Evolutionary conservation across 2,329 filamentous ascomycete species (phyloP), one percentile per base, ranked within the genome.

Genomic region (Aspergillus caelatus): DNA sequence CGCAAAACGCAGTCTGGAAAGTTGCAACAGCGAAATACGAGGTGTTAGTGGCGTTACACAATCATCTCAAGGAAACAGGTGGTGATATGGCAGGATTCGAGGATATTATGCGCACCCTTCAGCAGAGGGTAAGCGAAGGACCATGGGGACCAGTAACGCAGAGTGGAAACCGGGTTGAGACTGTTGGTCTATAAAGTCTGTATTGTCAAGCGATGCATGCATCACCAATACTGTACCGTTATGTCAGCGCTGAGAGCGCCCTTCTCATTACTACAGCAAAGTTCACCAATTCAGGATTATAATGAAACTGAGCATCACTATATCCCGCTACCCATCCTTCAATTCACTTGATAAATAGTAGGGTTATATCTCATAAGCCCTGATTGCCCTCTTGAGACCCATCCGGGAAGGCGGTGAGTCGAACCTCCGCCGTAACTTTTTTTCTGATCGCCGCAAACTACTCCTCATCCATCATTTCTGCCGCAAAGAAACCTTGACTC

Each of bases 1-100:
- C 82, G 1, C 84, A 88, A 69, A 85, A 82, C 65, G 81, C 84
- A 1, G 85, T 86, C 3, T 88, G 85, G 75, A 82, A 83, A 65
- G 80, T 89, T 48, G 85, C 85, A 1, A 81, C 79, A 54, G 83
- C 84, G 0, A 88, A 87, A 68, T 86, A 86, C 66, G 86, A 87
- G 61, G 83, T 83, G 3, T 68, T 88, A 55, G 81, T 82, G 19
- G 79, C 80, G 5, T 72, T 88, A n/a, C 76, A 84, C 32, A 67
- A 73, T 28, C 73, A 75, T 14, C 67, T 88, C 16, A 78, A 80
- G 63, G 73, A 76, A 9, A 72, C 64, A 10, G 70, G 71, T n/a
- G 74, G 66, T 2, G 65, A 72, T 41, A 67, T 71, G 36, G 71
- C 72, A 59, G 77, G 76, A 12, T 74, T 79, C 53, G 75, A 77